Conservation (phyloP, 306 rosid species). For the Datisca glomerata region DNA sequence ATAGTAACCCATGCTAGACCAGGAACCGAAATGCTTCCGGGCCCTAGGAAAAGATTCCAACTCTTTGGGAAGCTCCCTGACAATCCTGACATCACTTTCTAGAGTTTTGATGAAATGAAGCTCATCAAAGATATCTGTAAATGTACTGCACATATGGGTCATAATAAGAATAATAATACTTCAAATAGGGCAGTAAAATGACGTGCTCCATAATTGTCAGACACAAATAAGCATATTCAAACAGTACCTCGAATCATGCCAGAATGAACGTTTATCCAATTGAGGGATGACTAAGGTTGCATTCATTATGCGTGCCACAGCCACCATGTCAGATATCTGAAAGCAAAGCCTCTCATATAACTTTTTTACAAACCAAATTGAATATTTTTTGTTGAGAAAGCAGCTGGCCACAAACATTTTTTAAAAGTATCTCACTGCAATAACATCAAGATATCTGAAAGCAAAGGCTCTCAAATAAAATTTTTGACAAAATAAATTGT, state of each 20-base stretch:
- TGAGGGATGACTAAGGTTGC: conserved; percentile 88
- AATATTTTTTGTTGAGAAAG: conserved; percentile 1
- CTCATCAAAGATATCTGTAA: conserved; percentile 86
- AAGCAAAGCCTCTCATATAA: conserved; percentile 13
- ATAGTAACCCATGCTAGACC: conserved; percentile 70
- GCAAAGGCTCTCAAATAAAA: too few relatives aligned
- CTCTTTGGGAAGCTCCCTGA: conserved; percentile 59
- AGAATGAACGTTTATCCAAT: conserved; percentile 82
- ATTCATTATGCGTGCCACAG: conserved; percentile 80
- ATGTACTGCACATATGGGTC: conserved; percentile 39
- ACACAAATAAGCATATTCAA: conserved; percentile 1
- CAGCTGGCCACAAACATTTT: not conserved
- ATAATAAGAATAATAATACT: conserved; percentile 12
- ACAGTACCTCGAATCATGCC: conserved; percentile 79
- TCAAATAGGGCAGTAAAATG: conserved; percentile 2
- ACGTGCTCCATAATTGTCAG: conserved; percentile 12
- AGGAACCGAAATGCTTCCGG: conserved; percentile 83
- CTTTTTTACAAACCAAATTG: not conserved
- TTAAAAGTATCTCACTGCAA: too few relatives aligned
- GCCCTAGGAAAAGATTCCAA: conserved; percentile 63
- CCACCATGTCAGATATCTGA: conserved; percentile 92
- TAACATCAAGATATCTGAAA: too few relatives aligned
- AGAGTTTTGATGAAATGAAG: conserved; percentile 66
- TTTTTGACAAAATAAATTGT: too few relatives aligned
- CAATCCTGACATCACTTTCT: conserved; percentile 49